These are phyloP conservation scores for Gentiana macrophylla DNA, from an alignment of 257 asterid genomes.

Conservation along the genomic window DNA sequence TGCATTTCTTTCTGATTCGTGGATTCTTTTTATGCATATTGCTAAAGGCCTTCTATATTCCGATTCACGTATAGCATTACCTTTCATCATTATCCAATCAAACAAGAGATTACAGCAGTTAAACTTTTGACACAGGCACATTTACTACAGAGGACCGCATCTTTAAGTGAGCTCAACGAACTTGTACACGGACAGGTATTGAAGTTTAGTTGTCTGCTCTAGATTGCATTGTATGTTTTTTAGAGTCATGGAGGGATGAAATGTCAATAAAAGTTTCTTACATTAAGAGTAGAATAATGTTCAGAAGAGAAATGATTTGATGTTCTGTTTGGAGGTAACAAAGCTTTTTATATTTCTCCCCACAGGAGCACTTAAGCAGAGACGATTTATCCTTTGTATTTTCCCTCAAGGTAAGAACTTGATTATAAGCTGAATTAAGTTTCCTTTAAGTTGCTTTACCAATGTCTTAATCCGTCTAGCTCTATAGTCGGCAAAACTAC, in stretches of 20 bases:
- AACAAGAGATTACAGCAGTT: background rate
- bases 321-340: slow-evolving; percentile 1
- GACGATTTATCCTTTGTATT: slow-evolving; percentile 78
- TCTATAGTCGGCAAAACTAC: too few species aligned
- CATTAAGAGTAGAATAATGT: slow-evolving; percentile 1
- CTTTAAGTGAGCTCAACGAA: slow-evolving; percentile 73
- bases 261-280: slow-evolving; percentile 1
- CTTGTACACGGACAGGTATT: slow-evolving; percentile 92
- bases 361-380: slow-evolving; percentile 81
- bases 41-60: background rate
- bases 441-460: too few species aligned
- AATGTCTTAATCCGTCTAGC: too few species aligned
- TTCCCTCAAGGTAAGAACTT: slow-evolving; percentile 61
- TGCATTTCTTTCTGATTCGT: too few species aligned
- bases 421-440: slow-evolving; percentile 3
- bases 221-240: slow-evolving; percentile 8
- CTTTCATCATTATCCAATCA: background rate
- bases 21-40: background rate
- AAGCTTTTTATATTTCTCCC: slow-evolving; percentile 6
- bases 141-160: slow-evolving; percentile 72
- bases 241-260: slow-evolving; percentile 5
- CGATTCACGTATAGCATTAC: background rate
- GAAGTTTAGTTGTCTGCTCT: background rate
- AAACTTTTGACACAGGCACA: slow-evolving; percentile 48
- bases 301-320: slow-evolving; percentile 1